phyloP scores from a whole-genome alignment of 768 basidiomycete genomes.

The Boletellus ananiceps region DNA sequence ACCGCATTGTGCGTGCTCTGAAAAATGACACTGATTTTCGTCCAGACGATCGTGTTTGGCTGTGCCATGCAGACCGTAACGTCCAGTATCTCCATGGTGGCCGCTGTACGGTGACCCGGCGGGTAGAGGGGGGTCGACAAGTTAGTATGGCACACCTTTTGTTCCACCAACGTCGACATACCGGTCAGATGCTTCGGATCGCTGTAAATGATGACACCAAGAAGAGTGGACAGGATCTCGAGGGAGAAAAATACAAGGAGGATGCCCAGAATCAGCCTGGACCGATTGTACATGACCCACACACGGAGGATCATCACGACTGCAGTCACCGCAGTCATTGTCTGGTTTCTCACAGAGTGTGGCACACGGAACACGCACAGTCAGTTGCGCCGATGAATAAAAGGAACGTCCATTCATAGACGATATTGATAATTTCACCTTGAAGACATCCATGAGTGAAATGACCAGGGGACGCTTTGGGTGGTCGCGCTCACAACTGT shows the following conservation, averaged over 20 bases:
- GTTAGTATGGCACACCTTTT: background rate
- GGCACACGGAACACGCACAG: background rate
- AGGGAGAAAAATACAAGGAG: background rate
- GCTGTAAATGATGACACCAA: background rate
- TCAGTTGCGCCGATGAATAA: conserved; percentile 3
- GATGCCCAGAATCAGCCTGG: background rate
- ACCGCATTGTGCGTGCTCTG: background rate
- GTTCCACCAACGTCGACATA: background rate
- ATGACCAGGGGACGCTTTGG: background rate
- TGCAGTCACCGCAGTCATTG: background rate
- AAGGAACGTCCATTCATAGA: background rate
- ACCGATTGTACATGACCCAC: conserved; percentile 13
- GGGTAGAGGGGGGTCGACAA: too few species aligned
- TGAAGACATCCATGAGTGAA: background rate
- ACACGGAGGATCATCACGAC: background rate
- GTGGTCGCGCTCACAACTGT: background rate
- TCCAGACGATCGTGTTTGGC: background rate
- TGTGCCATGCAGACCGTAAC: background rate
- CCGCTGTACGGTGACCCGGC: background rate
- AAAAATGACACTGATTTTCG: background rate
- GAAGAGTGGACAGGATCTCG: background rate
- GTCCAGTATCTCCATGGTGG: background rate
- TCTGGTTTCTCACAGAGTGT: background rate
- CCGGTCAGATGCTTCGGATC: background rate
- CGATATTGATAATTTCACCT: background rate